Percentiles rank a stretch among this genome's conserved stretches.
phyloP scores from a whole-genome alignment of 345 rosid species.

The Chamaenerion angustifolium region DNA sequence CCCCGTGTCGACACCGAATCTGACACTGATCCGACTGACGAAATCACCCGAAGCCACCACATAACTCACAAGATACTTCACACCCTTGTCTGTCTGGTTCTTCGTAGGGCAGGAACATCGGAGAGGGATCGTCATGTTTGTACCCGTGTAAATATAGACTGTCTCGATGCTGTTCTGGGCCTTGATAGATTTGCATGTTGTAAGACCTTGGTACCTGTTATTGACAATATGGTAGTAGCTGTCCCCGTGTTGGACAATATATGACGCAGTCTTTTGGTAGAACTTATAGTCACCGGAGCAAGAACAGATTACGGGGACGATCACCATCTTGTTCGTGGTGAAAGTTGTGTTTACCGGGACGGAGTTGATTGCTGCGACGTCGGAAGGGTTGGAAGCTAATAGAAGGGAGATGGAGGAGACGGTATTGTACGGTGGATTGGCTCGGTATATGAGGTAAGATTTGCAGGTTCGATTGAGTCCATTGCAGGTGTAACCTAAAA shows the following conservation, averaged over 20 bases:
- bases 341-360: background rate
- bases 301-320: conserved; percentile 57
- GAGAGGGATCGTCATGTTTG: conserved; percentile 38
- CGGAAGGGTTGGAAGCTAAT: background rate
- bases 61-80: conserved; percentile 44
- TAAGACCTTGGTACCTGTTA: conserved; percentile 68
- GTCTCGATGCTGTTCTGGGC: conserved; percentile 33
- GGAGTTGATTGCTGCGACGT: background rate
- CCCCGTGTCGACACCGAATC: conserved; percentile 25
- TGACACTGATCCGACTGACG: conserved; percentile 30
- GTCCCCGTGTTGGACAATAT: conserved; percentile 8
- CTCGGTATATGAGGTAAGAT: background rate
- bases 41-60: conserved; percentile 29
- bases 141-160: conserved; percentile 10
- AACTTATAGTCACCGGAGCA: conserved; percentile 20
- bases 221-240: conserved; percentile 54
- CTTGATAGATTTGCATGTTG: conserved; percentile 78
- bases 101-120: conserved; percentile 75
- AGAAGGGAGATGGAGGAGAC: background rate
- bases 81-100: conserved; percentile 36
- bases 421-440: background rate
- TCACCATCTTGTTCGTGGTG: conserved; percentile 7
- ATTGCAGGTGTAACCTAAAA: background rate
- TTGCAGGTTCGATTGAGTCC: background rate
- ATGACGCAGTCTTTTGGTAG: conserved; percentile 63